Evolutionary conservation across 768 basidiomycete species (phyloP).

Genomic region (Hemileccinum impolitum): DNA sequence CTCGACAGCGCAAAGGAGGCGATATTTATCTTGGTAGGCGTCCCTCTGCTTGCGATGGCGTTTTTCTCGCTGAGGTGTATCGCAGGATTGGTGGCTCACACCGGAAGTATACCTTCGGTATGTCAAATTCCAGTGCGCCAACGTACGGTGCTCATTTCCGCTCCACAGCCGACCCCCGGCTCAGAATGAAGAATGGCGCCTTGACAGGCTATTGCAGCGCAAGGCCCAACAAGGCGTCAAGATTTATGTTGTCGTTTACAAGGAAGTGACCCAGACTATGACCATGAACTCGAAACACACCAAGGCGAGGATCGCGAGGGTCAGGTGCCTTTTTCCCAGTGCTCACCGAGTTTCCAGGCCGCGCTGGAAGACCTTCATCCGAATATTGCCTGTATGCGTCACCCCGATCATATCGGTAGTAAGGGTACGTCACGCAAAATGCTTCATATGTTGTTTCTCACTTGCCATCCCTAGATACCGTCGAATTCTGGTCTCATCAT

Average conservation of each 20-base stretch:
- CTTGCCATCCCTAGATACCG: constrained; percentile 45
- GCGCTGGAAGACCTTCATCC: constrained; percentile 79
- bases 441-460: neutral
- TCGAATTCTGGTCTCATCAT: constrained; percentile 91
- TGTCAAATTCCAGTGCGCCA: neutral
- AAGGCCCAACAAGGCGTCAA: constrained; percentile 94
- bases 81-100: constrained; percentile 88
- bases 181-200: constrained; percentile 78
- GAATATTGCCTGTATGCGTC: constrained; percentile 86
- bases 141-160: constrained; percentile 8
- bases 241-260: constrained; percentile 90
- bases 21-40: constrained; percentile 79
- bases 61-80: constrained; percentile 1
- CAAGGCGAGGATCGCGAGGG: constrained; percentile 43
- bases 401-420: constrained; percentile 85
- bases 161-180: constrained; percentile 68
- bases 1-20: constrained; percentile 76
- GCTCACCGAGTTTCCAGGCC: constrained; percentile 39
- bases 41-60: neutral
- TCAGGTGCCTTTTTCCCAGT: neutral
- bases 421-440: constrained; percentile 45
- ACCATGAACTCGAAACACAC: constrained; percentile 83
- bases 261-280: constrained; percentile 95
- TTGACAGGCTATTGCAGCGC: constrained; percentile 79
- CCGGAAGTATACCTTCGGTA: constrained; percentile 89